Evolutionary conservation across 2,329 filamentous ascomycete species (phyloP).

Genomic region (Ciborinia camelliae): DNA sequence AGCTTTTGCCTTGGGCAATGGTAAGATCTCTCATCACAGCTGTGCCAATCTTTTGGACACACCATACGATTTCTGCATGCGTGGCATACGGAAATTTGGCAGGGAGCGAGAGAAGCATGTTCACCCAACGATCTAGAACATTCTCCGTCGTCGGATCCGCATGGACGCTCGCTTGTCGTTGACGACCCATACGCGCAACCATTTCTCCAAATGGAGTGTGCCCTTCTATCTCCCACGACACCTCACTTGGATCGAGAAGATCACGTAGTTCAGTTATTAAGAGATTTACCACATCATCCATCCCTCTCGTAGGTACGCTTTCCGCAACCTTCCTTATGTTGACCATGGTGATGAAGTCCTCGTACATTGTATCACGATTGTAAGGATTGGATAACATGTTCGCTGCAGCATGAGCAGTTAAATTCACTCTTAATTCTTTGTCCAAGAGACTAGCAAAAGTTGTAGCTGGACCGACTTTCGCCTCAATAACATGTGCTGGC

Average conservation of each 20-base stretch:
- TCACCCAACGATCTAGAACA: constrained; percentile 74
- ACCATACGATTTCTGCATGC: constrained; percentile 70
- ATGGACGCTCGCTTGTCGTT: constrained; percentile 41
- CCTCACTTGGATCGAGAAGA: constrained; percentile 62
- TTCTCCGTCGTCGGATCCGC: constrained; percentile 52
- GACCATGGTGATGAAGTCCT: constrained; percentile 76
- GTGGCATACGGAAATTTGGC: constrained; percentile 70
- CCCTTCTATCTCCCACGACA: constrained; percentile 62
- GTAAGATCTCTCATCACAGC: constrained; percentile 79
- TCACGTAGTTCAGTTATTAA: constrained; percentile 65
- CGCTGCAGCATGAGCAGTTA: constrained; percentile 88
- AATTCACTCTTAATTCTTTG: constrained; percentile 84
- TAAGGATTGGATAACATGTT: constrained; percentile 87
- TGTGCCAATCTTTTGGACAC: constrained; percentile 71
- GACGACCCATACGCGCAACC: constrained; percentile 45
- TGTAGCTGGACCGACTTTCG: constrained; percentile 83
- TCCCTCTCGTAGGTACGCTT: constrained; percentile 57
- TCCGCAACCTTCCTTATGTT: constrained; percentile 61
- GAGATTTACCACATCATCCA: constrained; percentile 63
- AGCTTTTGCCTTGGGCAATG: constrained; percentile 72
- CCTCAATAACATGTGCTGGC: constrained; percentile 78
- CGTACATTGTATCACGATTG: constrained; percentile 92
- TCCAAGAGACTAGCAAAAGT: constrained; percentile 84
- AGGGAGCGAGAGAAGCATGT: constrained; percentile 67
- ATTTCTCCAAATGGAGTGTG: constrained; percentile 59